Conservation (phyloP, 1,284 basidiomycete species). For the Sphaerobolus stellatus region DNA sequence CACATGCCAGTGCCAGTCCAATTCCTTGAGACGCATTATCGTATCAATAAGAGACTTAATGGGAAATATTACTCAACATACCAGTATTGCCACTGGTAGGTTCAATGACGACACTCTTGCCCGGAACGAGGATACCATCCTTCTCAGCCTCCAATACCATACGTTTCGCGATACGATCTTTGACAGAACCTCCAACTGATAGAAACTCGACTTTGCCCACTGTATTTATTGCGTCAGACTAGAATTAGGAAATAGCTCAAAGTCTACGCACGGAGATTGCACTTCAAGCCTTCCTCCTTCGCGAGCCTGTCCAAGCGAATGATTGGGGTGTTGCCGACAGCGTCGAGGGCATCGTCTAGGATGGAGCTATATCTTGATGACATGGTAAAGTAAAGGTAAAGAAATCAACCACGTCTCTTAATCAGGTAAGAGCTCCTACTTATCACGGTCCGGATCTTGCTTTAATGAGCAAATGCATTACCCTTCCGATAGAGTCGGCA, state of each 20-base stretch:
- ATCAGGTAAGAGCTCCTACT: too few relatives aligned
- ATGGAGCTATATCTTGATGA: conserved; percentile 41
- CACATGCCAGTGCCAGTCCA: conserved; percentile 88
- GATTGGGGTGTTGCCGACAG: conserved; percentile 89
- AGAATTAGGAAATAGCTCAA: background rate
- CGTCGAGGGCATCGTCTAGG: conserved; percentile 76
- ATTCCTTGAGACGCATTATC: conserved; percentile 56
- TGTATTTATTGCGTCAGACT: conserved; percentile 30
- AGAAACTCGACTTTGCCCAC: conserved; percentile 91
- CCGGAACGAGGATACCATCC: conserved; percentile 83
- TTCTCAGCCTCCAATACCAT: conserved; percentile 94
- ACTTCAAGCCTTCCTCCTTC: conserved; percentile 72
- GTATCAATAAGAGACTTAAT: background rate
- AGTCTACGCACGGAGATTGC: conserved; percentile 77
- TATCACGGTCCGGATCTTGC: too few relatives aligned
- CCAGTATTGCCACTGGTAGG: conserved; percentile 96
- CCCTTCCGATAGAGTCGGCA: too few relatives aligned
- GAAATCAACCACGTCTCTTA: too few relatives aligned
- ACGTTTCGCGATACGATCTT: conserved; percentile 95
- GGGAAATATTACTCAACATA: conserved; percentile 32
- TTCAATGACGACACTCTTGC: conserved; percentile 91
- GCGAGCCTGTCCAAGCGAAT: conserved; percentile 85
- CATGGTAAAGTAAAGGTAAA: too few relatives aligned
- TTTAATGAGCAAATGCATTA: too few relatives aligned
- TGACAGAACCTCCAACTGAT: conserved; percentile 91